Base-by-base conservation (phyloP, 495 filamentous ascomycete species). In the Parmelia sp. region DNA sequence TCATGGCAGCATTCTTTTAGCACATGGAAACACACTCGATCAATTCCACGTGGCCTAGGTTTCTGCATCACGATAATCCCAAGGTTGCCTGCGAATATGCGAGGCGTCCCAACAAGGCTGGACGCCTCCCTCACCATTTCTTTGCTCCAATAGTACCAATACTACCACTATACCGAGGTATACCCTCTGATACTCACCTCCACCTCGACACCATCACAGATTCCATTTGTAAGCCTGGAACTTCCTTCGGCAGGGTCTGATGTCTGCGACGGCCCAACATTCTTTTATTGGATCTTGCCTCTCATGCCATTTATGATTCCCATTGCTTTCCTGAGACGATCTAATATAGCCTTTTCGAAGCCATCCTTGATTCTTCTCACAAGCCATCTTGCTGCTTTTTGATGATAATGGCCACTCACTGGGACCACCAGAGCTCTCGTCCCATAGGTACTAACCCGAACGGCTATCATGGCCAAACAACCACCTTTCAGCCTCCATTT, bases 361-460 rank as follows among this genome's bases (percentile, higher is more conserved):
- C 51, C 17, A 11, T 33, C 51, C 2, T 15, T 55, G 27, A 33
- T 15, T 4, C 49, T 53, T 29, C 15, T 33, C 51, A 29, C 35
- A 12, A 37, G 29, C 6, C 12, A 44, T 7, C 36, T 44, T 47
- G 29, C 35, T 10, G 11, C 37, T 23, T 14, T 17, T n/a, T 19
- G 4, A 47, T 29, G 15, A 25, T 44, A 7, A 63, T 63, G 61
- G 31, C 61, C 14, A 35, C 36, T 63, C 4, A 29, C 39, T 57
- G 27, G 12, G 53, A 47, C 10, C 23, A 31, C 35, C 39, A 11
- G 17, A 36, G 42, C 25, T 15, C 14, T 11, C 39, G 39, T 57
- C 61, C 61, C 29, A 25, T n/a, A 17, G 25, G 56, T 36, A 4
- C 61, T 21, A 56, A 3, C 31, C 49, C 39, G 40, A 37, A 63